Evolutionary conservation across 2,329 filamentous ascomycete genomes (phyloP), one percentile per base, ranked within the genome.

Genomic region (Daldinia eschscholtzii): DNA sequence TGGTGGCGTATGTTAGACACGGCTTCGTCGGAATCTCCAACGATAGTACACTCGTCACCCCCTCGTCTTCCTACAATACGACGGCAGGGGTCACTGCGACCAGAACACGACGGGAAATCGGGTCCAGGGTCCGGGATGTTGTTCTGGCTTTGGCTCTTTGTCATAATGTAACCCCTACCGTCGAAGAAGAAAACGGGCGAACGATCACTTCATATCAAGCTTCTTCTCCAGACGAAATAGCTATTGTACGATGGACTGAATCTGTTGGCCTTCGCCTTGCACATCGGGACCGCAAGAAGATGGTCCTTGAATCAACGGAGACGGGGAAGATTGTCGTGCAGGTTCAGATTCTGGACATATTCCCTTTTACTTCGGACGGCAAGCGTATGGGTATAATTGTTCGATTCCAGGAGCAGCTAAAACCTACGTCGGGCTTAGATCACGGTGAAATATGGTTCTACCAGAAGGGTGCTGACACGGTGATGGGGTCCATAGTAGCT

Each of bases 341-440:
- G 26, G 95, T 97, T 28, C 90, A 91, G 62, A 97, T 99, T 56
- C 85, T 98, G 3, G 95, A 98, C 50, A 90, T 98, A 2, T 99
- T 99, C 75, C 97, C 97, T 0, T 99, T 99, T 79, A 99, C 96
- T 0, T 98, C 94, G 0, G 96, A 98, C 72, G 95, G 95, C 73
- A 99, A 99, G 81, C 90, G 96, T 59, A 99, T 99, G 96, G 96
- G 97, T 9, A 95, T 99, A 66, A 91, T 99, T 68, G 93, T 98
- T 20, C 92, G 94, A 73, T 98, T 98, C 76, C 85, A 90, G 30
- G 87, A 91, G 13, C 83, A 84, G 35, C 83, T 84, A 1, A 82
- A 86, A 1, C 78, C 85, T 1, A 83, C 86, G 1, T 81, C 83
- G 0, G 81, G 82, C 42, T 81, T 88, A 10, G 83, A 85, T 10